Conservation (phyloP, 2,329 filamentous ascomycete species). For the Elsinoe fawcettii region DNA sequence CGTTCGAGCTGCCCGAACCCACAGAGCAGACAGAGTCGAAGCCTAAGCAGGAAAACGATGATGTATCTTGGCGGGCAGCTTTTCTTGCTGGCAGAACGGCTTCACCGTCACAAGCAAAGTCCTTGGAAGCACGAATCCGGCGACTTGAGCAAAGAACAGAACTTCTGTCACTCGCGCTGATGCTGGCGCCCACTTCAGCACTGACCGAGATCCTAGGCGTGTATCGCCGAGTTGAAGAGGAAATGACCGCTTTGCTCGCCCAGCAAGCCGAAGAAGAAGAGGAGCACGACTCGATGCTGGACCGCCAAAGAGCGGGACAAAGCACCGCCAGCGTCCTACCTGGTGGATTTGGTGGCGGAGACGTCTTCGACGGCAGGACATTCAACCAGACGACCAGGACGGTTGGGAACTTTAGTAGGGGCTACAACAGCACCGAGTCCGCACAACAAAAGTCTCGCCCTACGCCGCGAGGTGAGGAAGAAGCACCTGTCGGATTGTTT, state of each 20-base stretch:
- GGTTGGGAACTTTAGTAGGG: conserved; percentile 25
- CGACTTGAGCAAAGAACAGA: conserved; percentile 76
- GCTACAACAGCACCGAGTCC: conserved; percentile 4
- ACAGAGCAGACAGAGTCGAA: conserved; percentile 4
- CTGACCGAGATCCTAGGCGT: conserved; percentile 68
- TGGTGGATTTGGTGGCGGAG: conserved; percentile 37
- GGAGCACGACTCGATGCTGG: conserved; percentile 52
- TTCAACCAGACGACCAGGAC: conserved; percentile 36
- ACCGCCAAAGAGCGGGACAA: conserved; percentile 38
- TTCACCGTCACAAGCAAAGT: conserved; percentile 36
- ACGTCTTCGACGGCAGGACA: conserved; percentile 28
- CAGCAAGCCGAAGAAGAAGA: conserved; percentile 61
- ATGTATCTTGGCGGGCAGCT: conserved; percentile 72
- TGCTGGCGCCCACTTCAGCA: conserved; percentile 61
- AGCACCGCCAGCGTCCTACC: conserved; percentile 40
- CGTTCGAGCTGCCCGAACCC: conserved; percentile 23
- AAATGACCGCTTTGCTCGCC: conserved; percentile 58
- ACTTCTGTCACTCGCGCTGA: conserved; percentile 65
- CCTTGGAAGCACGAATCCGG: conserved; percentile 47
- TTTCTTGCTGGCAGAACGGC: conserved; percentile 67
- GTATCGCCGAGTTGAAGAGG: conserved; percentile 70
- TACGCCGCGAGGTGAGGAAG: conserved; percentile 35
- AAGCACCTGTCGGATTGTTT: conserved; percentile 47
- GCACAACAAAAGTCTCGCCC: conserved; percentile 17
- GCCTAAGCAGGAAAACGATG: conserved; percentile 39